phyloP scores from a whole-genome alignment of 1,284 basidiomycete species.

The Athelia psychrophila region DNA sequence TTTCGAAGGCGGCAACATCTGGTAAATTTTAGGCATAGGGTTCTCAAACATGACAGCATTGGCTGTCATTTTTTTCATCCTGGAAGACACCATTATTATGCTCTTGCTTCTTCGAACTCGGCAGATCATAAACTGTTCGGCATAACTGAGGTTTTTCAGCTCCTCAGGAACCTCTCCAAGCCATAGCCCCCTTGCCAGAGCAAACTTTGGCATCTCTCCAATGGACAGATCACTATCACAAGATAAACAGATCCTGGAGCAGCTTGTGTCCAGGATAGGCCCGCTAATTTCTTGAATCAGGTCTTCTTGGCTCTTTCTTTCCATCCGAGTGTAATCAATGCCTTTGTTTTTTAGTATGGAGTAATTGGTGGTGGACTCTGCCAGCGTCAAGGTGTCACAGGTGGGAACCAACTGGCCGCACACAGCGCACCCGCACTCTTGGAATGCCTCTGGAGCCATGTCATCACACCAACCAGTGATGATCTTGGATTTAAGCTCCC shows the following conservation, averaged over 20 bases:
- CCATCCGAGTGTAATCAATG: neutral
- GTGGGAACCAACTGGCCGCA: neutral
- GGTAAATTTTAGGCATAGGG: conserved; percentile 9
- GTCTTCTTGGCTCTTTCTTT: neutral
- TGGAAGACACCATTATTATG: neutral
- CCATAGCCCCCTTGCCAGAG: neutral
- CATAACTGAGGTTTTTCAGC: neutral
- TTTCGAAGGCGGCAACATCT: conserved; percentile 4
- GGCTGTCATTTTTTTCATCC: conserved; percentile 5
- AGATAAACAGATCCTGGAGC: neutral
- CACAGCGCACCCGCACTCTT: neutral
- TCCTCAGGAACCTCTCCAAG: neutral
- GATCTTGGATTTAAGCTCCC: no score
- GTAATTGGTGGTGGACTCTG: neutral
- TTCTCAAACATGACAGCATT: conserved; percentile 7
- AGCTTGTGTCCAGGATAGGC: neutral
- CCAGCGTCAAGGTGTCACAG: no score
- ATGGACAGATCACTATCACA: neutral
- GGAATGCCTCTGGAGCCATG: neutral
- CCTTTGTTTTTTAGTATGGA: neutral
- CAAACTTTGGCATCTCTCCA: neutral
- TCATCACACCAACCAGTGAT: no score
- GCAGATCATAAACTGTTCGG: neutral
- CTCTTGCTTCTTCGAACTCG: conserved; percentile 3
- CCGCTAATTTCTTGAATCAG: neutral